A percentile compares a stretch with the other conserved stretches of the same genome.
These are phyloP conservation scores for Leccinum truebloodii DNA, from an alignment of 768 basidiomycete species.

Conservation along the genomic window DNA sequence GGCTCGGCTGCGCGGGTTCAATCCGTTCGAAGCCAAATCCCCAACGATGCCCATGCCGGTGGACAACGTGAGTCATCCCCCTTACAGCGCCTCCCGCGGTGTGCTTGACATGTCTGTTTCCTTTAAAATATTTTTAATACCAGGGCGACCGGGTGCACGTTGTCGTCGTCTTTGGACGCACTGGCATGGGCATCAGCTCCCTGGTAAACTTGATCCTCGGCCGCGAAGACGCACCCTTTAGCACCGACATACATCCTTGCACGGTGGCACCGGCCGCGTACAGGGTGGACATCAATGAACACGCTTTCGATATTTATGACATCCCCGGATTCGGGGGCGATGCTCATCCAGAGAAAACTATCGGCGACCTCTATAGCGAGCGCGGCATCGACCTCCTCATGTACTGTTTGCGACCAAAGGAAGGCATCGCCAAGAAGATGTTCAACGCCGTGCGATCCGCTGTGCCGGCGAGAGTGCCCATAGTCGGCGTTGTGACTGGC, in stretches of 20 bases:
- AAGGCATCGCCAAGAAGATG: slow-evolving; percentile 30
- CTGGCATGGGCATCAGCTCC: slow-evolving; percentile 35
- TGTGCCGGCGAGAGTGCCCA: slow-evolving; percentile 36
- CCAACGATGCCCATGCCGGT: slow-evolving; percentile 31
- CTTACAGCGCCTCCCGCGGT: background rate
- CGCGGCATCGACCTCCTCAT: slow-evolving; percentile 34
- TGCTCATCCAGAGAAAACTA: slow-evolving; percentile 23
- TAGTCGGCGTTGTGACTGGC: slow-evolving; percentile 39
- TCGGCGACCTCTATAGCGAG: slow-evolving; percentile 31
- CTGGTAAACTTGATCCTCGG: slow-evolving; percentile 35
- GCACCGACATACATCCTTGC: slow-evolving; percentile 34
- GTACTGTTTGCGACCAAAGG: slow-evolving; percentile 31
- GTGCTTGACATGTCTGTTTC: background rate
- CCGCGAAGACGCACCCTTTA: slow-evolving; percentile 34
- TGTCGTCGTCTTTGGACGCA: slow-evolving; percentile 35
- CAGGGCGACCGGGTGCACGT: slow-evolving; percentile 34
- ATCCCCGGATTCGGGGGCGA: slow-evolving; percentile 31
- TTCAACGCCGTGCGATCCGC: slow-evolving; percentile 29
- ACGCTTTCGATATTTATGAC: slow-evolving; percentile 33
- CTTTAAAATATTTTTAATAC: background rate
- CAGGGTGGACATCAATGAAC: slow-evolving; percentile 31
- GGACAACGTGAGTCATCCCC: slow-evolving; percentile 25
- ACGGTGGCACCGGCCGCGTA: slow-evolving; percentile 26
- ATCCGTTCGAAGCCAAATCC: slow-evolving; percentile 25
- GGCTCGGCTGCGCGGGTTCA: slow-evolving; percentile 26